Percentiles rank a stretch among this genome's conserved stretches.
phyloP scores from a whole-genome alignment of 176 grass and related monocot genomes.

The Juncus effusus region DNA sequence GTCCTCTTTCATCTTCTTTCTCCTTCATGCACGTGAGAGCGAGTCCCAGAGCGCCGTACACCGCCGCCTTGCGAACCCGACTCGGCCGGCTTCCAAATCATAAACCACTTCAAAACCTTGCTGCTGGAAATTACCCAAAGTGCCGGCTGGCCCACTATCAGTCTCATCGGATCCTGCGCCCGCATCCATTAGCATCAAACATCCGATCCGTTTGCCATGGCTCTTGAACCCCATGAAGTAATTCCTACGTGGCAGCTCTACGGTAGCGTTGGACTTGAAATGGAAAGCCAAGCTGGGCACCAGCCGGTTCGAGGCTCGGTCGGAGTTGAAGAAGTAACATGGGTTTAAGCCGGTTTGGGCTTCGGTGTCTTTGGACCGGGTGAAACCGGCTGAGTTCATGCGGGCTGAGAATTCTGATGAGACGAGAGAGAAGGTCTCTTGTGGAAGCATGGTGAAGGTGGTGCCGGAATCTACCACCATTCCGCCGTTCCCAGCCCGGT shows the following conservation, averaged over 20 bases:
- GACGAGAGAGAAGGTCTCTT: conserved; percentile 50
- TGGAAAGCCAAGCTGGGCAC: conserved; percentile 61
- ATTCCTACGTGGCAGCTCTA: conserved; percentile 68
- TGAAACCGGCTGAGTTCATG: conserved; percentile 51
- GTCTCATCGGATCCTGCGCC: conserved; percentile 26
- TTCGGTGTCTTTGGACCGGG: conserved; percentile 36
- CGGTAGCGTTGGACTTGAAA: conserved; percentile 66
- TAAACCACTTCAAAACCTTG: conserved; percentile 95
- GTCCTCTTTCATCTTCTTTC: not conserved
- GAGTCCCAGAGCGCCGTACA: conserved; percentile 75
- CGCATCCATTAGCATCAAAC: conserved; percentile 75
- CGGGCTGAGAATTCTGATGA: conserved; percentile 43
- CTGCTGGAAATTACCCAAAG: conserved; percentile 97
- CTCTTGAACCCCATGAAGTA: conserved; percentile 88
- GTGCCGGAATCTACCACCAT: conserved; percentile 91
- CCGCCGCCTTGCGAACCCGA: conserved; percentile 77
- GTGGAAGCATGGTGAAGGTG: conserved; percentile 86
- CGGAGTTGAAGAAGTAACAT: conserved; percentile 47
- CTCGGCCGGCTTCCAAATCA: conserved; percentile 58
- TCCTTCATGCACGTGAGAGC: conserved; percentile 48
- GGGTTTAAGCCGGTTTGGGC: conserved; percentile 48
- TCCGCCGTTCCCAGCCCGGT: conserved; percentile 71
- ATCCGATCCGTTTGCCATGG: conserved; percentile 41
- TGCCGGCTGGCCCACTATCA: conserved; percentile 61
- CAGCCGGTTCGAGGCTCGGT: conserved; percentile 26